These are phyloP conservation scores for Butyriboletus appendiculatus DNA, from an alignment of 1,284 basidiomycete species.

Conservation along the genomic window DNA sequence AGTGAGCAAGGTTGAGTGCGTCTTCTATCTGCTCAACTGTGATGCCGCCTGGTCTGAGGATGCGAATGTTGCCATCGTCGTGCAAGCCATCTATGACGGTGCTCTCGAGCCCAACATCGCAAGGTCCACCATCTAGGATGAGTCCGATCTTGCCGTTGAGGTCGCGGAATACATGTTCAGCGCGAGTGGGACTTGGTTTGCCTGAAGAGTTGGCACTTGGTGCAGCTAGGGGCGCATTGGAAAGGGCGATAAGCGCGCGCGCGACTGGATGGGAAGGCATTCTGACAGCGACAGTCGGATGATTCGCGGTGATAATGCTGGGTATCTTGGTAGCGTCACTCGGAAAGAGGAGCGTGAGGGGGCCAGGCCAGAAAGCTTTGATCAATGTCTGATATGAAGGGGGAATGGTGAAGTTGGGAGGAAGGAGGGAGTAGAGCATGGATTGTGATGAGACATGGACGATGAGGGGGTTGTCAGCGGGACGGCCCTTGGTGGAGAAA, in stretches of 20 bases:
- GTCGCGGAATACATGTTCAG: constrained; percentile 84
- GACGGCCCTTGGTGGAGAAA: constrained; percentile 90
- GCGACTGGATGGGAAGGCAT: constrained; percentile 96
- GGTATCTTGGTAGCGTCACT: constrained; percentile 60
- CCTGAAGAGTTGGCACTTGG: constrained; percentile 97
- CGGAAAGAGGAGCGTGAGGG: constrained; percentile 92
- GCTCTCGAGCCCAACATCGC: constrained; percentile 91
- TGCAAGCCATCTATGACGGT: constrained; percentile 91
- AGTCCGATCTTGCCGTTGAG: constrained; percentile 73
- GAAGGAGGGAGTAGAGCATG: constrained; percentile 82
- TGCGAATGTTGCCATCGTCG: constrained; percentile 71
- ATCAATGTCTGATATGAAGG: constrained; percentile 73
- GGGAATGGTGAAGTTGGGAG: constrained; percentile 59
- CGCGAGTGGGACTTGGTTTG: constrained; percentile 92
- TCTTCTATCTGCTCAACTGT: constrained; percentile 86
- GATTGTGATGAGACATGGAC: constrained; percentile 88
- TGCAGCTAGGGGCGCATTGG: constrained; percentile 84
- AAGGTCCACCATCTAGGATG: constrained; percentile 93
- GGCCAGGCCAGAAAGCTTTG: constrained; percentile 91
- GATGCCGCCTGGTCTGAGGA: constrained; percentile 91
- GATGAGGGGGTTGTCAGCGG: constrained; percentile 96
- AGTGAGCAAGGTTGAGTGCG: constrained; percentile 50
- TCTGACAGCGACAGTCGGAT: constrained; percentile 86
- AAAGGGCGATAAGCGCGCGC: constrained; percentile 80
- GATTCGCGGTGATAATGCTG: constrained; percentile 71